Evolutionary conservation across 768 basidiomycete species (phyloP), one percentile per base, ranked within the genome.

Genomic region (Suillus lakei): DNA sequence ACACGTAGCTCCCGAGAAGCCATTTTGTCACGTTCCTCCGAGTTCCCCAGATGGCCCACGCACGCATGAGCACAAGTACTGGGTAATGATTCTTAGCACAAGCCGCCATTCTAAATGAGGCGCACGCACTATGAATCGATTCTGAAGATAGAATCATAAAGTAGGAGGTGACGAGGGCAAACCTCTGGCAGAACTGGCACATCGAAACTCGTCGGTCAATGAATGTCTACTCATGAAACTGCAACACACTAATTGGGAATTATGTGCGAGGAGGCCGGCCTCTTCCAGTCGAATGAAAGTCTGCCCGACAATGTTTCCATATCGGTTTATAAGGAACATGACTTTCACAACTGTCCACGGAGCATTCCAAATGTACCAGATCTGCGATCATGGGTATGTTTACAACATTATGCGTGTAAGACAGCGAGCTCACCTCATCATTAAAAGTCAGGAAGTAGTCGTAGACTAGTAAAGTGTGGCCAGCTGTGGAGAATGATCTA

Each of bases 361-460:
- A 1, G 64, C 39, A 9, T 44, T 66, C 66, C 66, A 67, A n/a
- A 67, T 65, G 58, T 65, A 66, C 30, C 12, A 6, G 51, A 67
- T 39, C 66, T 67, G 26, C 7, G 28, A 41, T 2, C 15, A 30
- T n/a, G 5, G 18, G 18, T 26, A 54, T 18, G 9, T 13, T 58
- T 36, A 70, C 76, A 74, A 16, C 69, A 54, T 28, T 67, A 60
- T 15, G 41, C 30, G 21, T 63, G 18, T 28, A 23, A 34, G 1
- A 15, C 23, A 9, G 5, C 18, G 4, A 23, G 68, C 70, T 13
- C 36, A 73, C 74, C 65, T 77, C 76, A 63, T 72, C 66, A 15
- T 63, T 34, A 48, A 76, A 9, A 21, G 76, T 77, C 1, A 76
- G 56, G 50, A 76, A 15, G 61, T 74, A 70, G 41, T 76, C 74